phyloP scores from a whole-genome alignment of 805 yeast species.

The Candida lessepsii region DNA sequence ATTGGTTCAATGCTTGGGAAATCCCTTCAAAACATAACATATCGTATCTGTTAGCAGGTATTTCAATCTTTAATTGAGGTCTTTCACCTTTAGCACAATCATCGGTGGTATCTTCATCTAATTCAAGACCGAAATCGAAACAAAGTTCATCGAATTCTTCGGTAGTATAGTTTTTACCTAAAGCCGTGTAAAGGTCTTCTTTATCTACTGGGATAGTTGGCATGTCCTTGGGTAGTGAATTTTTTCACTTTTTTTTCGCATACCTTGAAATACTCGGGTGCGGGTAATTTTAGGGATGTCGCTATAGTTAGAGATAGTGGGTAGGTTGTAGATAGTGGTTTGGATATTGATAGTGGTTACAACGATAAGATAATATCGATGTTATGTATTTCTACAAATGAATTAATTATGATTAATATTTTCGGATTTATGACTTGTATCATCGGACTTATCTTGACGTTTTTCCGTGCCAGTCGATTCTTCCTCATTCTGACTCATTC shows the following conservation, averaged over 20 bases:
- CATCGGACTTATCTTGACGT: too few relatives aligned
- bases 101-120: slow-evolving; percentile 95
- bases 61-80: slow-evolving; percentile 95
- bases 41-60: slow-evolving; percentile 98
- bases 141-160: slow-evolving; percentile 96
- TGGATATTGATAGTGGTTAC: too few relatives aligned
- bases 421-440: too few relatives aligned
- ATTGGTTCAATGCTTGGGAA: slow-evolving; percentile 90
- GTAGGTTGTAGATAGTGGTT: background rate
- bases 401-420: too few relatives aligned
- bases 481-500: too few relatives aligned
- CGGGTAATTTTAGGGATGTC: background rate
- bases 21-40: slow-evolving; percentile 98
- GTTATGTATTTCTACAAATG: too few relatives aligned
- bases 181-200: slow-evolving; percentile 79
- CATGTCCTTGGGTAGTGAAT: slow-evolving; percentile 46
- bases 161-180: slow-evolving; percentile 63
- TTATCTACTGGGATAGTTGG: slow-evolving; percentile 97
- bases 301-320: too few relatives aligned
- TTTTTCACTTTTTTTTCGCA: slow-evolving; percentile 1
- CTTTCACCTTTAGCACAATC: slow-evolving; percentile 72
- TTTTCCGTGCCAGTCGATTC: too few relatives aligned
- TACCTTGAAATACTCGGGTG: background rate
- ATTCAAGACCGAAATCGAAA: slow-evolving; percentile 95
- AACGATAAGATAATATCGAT: too few relatives aligned